These are phyloP conservation scores for Arachnomyces sp. DNA, from an alignment of 2,329 filamentous ascomycete genomes.

Conservation along the genomic window DNA sequence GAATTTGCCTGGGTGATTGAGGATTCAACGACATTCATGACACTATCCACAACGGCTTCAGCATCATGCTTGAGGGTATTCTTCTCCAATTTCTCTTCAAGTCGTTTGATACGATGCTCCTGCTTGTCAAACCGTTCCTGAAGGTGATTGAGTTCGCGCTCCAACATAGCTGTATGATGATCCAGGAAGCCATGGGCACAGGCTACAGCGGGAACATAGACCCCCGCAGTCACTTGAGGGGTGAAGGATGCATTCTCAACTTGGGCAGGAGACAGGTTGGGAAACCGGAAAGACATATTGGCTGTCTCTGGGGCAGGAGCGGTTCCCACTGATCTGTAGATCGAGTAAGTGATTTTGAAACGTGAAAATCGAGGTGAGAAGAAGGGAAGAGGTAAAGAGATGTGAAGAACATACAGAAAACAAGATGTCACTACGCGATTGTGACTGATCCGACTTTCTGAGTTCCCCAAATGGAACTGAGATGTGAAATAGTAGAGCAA, in stretches of 20 bases:
- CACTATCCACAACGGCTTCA: too few species aligned
- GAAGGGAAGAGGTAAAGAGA: too few species aligned
- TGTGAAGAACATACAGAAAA: too few species aligned
- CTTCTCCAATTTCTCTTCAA: conserved; percentile 2
- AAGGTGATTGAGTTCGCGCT: background rate
- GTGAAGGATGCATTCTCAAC: conserved; percentile 5
- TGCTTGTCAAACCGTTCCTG: conserved; percentile 1
- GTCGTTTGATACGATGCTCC: conserved; percentile 5
- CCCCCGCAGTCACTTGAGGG: background rate
- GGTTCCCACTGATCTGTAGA: too few species aligned
- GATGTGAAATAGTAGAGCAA: too few species aligned
- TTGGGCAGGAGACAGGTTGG: conserved; percentile 2
- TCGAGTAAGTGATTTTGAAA: too few species aligned
- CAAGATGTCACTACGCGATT: too few species aligned
- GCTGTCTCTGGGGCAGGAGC: background rate
- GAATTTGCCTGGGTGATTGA: too few species aligned
- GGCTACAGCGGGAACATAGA: background rate
- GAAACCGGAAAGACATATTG: background rate
- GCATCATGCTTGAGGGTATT: background rate
- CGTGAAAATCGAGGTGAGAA: too few species aligned
- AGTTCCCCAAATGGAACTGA: too few species aligned
- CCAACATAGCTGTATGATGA: background rate
- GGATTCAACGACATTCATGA: too few species aligned
- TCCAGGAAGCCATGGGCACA: background rate
- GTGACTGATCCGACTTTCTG: too few species aligned